Percentiles rank a stretch among this genome's conserved stretches.
These are phyloP conservation scores for Trichosporon asahii DNA, from an alignment of 1,284 basidiomycete species.

Conservation along the genomic window DNA sequence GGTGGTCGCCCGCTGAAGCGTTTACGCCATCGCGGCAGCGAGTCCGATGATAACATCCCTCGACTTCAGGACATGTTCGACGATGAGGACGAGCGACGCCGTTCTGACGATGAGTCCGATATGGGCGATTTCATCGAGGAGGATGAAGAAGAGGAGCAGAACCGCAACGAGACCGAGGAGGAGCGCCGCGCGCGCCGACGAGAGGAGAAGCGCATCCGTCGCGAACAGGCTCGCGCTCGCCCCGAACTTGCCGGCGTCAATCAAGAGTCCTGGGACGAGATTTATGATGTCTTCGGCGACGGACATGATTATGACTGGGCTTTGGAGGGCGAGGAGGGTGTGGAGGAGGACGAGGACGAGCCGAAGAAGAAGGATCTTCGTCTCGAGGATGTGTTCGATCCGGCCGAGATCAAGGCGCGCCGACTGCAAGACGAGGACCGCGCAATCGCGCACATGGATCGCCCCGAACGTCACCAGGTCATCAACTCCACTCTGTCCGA, in stretches of 20 bases:
- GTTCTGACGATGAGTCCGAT: constrained; percentile 54
- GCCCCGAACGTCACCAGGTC: constrained; percentile 95
- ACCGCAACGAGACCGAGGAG: constrained; percentile 67
- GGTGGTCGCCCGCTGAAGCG: constrained; percentile 40
- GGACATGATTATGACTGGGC: constrained; percentile 97
- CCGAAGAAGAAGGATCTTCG: constrained; percentile 70
- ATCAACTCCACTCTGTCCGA: constrained; percentile 76
- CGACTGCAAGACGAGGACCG: constrained; percentile 94
- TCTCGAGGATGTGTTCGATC: constrained; percentile 96
- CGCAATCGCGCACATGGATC: constrained; percentile 81
- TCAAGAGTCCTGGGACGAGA: constrained; percentile 92
- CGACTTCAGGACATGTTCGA: constrained; percentile 48
- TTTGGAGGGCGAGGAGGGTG: constrained; percentile 63
- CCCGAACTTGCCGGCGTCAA: constrained; percentile 83
- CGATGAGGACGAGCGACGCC: constrained; percentile 42
- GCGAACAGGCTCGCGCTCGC: constrained; percentile 65
- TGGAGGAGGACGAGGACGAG: constrained; percentile 62
- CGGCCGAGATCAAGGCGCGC: constrained; percentile 87
- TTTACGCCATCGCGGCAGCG: constrained; percentile 38
- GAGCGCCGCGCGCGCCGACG: constrained; percentile 68
- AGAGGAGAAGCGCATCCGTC: constrained; percentile 63
- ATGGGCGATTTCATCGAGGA: constrained; percentile 90
- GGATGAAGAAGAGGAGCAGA: constrained; percentile 59
- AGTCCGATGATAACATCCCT: constrained; percentile 51
- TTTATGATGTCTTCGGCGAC: constrained; percentile 94